Conservation (phyloP, 2,329 filamentous ascomycete species). For the Calonectria multiphialidica region DNA sequence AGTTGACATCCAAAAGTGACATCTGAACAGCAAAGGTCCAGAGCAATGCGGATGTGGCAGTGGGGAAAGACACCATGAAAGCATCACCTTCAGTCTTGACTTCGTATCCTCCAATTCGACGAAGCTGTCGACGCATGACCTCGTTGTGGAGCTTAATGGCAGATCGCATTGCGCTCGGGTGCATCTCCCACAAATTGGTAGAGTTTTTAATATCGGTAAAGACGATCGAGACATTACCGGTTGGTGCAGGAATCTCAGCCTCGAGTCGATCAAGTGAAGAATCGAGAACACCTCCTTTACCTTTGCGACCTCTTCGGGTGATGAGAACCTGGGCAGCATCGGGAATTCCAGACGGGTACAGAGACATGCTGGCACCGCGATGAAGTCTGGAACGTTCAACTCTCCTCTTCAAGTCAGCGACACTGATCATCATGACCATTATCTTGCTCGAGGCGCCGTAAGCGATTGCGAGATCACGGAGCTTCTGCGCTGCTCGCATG, state of each 20-base stretch:
- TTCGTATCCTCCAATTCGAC: conserved; percentile 95
- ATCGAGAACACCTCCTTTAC: conserved; percentile 78
- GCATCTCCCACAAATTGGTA: conserved; percentile 95
- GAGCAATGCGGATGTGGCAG: conserved; percentile 90
- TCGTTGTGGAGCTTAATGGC: conserved; percentile 98
- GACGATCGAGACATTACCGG: conserved; percentile 90
- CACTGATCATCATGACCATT: conserved; percentile 98
- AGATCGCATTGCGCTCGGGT: conserved; percentile 93
- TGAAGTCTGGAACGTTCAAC: conserved; percentile 78
- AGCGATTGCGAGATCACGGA: conserved; percentile 93
- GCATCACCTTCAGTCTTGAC: conserved; percentile 99
- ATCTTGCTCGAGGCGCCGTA: conserved; percentile 95
- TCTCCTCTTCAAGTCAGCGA: conserved; percentile 89
- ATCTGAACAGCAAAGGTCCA: conserved; percentile 98
- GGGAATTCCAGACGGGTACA: conserved; percentile 80
- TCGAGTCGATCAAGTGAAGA: conserved; percentile 89
- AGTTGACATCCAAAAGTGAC: conserved; percentile 86
- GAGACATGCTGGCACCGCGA: conserved; percentile 85
- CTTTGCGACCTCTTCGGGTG: conserved; percentile 73
- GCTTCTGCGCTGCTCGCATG: conserved; percentile 94
- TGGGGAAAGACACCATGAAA: conserved; percentile 99
- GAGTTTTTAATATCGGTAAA: conserved; percentile 99
- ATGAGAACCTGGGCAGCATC: conserved; percentile 76
- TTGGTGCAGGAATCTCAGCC: conserved; percentile 90
- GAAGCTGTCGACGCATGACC: conserved; percentile 91